phyloP scores from a whole-genome alignment of 2,329 filamentous ascomycete species.

The Claviceps quebecensis region DNA sequence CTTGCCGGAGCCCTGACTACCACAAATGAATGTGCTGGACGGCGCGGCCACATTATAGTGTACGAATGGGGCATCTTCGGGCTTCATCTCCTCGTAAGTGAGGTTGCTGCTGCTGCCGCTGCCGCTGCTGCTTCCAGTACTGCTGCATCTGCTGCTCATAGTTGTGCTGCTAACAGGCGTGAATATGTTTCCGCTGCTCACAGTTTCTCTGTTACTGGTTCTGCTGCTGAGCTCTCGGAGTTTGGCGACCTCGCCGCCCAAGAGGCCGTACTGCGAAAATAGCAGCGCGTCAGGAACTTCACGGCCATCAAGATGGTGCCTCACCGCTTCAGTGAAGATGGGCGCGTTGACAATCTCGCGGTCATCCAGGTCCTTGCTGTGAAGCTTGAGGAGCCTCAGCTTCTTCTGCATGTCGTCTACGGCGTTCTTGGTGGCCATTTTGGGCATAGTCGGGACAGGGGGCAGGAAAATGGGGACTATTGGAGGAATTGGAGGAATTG shows the following conservation, averaged over 20 bases:
- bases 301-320: background rate
- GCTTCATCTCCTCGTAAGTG: background rate
- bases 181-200: too few species aligned
- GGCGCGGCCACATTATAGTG: conserved; percentile 36
- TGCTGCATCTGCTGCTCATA: too few species aligned
- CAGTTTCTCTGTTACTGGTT: background rate
- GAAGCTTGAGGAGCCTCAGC: background rate
- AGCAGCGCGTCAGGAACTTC: background rate
- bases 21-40: conserved; percentile 48
- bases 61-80: conserved; percentile 16
- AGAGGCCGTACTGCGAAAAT: conserved; percentile 10
- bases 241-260: conserved; percentile 6
- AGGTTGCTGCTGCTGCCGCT: background rate
- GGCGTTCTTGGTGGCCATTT: background rate
- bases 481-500: too few species aligned
- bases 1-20: conserved; percentile 50
- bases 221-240: background rate
- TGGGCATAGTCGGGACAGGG: background rate
- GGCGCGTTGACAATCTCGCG: conserved; percentile 7
- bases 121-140: background rate
- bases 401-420: background rate
- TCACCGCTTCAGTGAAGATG: conserved; percentile 9
- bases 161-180: too few species aligned
- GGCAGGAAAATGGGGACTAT: background rate
- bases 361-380: conserved; percentile 1